Base-by-base conservation (phyloP, 2,329 filamentous ascomycete genomes). In the Claviceps lovelessii region DNA sequence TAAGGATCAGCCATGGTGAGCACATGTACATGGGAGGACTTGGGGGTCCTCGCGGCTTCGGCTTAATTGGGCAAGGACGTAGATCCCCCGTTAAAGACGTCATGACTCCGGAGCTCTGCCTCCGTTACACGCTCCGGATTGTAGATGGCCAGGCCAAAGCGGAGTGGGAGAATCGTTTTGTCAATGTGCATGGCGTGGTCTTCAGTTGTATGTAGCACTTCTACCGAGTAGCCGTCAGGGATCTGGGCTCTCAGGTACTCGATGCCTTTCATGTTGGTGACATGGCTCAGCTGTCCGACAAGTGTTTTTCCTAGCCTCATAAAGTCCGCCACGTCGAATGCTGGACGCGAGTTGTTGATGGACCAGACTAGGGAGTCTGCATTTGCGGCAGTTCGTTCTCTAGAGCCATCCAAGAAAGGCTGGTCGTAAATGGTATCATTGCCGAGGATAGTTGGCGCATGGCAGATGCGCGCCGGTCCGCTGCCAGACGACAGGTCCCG, bases 261-360 rank as follows among this genome's bases (percentile, higher is more conserved):
- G 17, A 67, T 56, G n/a, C 66, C 66, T 39, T 59, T 61, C 46
- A n/a, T n/a, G n/a, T n/a, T n/a, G 35, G 67, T 68, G 48, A 69
- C 66, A 52, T 68, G 55, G 57, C 64, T 67, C 28, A 61, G 55
- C 53, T 69, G 67, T 3, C 63, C 65, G 41, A 68, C 55, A 28
- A 68, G 57, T 15, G 56, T 59, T 42, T 61, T 63, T 19, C 66
- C 67, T 42, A 68, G 64, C 2, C 67, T 61, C 62, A 68, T 63
- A 53, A 68, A 68, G 51, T 68, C 67, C 7, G 67, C 67, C 23
- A 64, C 63, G 52, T 68, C 67, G 41, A 68, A 67, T 4, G 67
- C 64, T 5, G 64, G 64, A 1, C 67, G 60, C 23, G 53, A 60
- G 55, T 69, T 65, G 54, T 68, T 68, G 59, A 67, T 67, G 15